Percentiles rank a stretch among this genome's conserved stretches.
phyloP scores from a whole-genome alignment of 2,329 filamentous ascomycete species.

The Xylariaceae sp. region DNA sequence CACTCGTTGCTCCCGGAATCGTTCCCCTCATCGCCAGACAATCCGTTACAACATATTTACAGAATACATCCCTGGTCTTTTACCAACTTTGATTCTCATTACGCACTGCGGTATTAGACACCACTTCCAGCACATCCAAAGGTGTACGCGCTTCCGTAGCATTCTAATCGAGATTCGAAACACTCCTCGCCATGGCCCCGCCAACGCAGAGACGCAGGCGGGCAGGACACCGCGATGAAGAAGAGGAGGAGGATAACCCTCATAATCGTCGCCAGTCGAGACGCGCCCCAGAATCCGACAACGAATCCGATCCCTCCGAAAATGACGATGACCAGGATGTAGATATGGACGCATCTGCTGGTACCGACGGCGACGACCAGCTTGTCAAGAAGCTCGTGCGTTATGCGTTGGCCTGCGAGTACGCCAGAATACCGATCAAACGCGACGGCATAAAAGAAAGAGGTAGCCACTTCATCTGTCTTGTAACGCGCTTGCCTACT shows the following conservation, averaged over 20 bases:
- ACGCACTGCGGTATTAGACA: neutral
- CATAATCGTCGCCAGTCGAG: conserved; percentile 26
- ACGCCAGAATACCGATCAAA: conserved; percentile 53
- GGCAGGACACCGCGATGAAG: conserved; percentile 32
- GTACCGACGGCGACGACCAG: conserved; percentile 37
- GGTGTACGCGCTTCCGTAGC: neutral
- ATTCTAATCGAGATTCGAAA: neutral
- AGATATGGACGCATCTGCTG: conserved; percentile 16
- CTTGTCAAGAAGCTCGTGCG: conserved; percentile 63
- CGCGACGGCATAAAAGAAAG: conserved; percentile 59
- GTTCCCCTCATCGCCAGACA: neutral
- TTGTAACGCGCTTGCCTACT: neutral
- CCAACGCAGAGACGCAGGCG: conserved; percentile 30
- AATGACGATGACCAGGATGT: conserved; percentile 16
- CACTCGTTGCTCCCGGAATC: neutral
- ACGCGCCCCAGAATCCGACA: conserved; percentile 23
- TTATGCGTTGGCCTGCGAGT: conserved; percentile 62
- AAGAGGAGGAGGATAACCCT: conserved; percentile 30
- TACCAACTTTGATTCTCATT: neutral
- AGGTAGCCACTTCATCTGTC: conserved; percentile 38
- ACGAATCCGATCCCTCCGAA: conserved; percentile 32
- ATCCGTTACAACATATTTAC: neutral
- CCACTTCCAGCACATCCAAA: no score
- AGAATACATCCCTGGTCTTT: neutral
- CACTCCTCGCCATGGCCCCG: conserved; percentile 26